Evolutionary conservation across 768 basidiomycete genomes (phyloP), one percentile per base, ranked within the genome.

Genomic region (Clitopilus hobsonii): DNA sequence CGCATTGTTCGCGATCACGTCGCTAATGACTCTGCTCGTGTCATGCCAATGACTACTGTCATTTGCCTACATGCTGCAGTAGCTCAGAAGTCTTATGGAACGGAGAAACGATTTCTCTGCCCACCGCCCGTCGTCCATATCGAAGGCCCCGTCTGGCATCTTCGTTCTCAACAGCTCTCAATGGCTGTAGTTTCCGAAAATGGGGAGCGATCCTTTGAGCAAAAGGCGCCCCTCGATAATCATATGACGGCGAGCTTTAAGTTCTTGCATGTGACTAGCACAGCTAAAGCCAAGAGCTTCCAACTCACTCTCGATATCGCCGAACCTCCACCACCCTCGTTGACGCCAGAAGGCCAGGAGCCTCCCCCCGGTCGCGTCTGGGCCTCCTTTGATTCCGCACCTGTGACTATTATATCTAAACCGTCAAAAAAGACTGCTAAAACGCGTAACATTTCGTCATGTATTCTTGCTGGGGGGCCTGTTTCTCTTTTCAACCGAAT

Each of bases 371-470:
- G 88, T 59, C 88, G 90, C 56, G 69, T 88, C 56, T 96, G 93
- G 94, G 92, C 91, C 7, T 85, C 89, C 27, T 94, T 97, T 74
- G 86, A 92, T 69, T 96, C 94, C 26, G 86, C 90, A 28, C 91
- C 93, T 48, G 88, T 98, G 63, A 88, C 89, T 47, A 94, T 97
- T 72, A 94, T 98, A 65, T 95, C 94, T 64, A 97, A 97, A 70
- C 94, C 94, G 28, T 94, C 93, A 56, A 95, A 95, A 81, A 95
- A 94, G 79, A 96, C 93, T 8, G 91, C 91, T 55, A 96, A 95
- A 75, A 94, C 94, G 63, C 88, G 94, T 74, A 88, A 91, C 75
- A 89, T 89, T 66, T 88, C 86, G 41, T 92, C 87, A 20, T 95
- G 93, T 74, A 93, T 97, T 69, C 80, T 93, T 53, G 88, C 88